Percentiles rank a stretch among this genome's conserved stretches.
Evolutionary conservation across 306 rosid genomes (phyloP).

Genomic region (Corylus heterophylla): DNA sequence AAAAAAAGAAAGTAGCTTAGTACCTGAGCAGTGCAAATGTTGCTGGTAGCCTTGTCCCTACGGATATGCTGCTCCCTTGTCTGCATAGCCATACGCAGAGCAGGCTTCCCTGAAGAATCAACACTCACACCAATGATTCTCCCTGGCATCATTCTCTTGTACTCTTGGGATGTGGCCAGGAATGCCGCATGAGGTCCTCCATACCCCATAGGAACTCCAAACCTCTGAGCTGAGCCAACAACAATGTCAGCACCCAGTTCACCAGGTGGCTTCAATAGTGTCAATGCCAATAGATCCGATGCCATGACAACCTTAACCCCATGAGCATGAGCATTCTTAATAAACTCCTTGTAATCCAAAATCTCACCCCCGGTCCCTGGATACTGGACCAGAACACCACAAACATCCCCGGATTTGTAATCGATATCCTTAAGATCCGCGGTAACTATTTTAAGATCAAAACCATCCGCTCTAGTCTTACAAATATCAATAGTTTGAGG

Average conservation of each 20-base stretch:
- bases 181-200: conserved; percentile 99
- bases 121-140: conserved; percentile 94
- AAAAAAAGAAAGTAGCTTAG: neutral
- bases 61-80: conserved; percentile 99
- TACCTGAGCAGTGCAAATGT: conserved; percentile 99
- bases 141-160: conserved; percentile 99
- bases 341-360: conserved; percentile 87
- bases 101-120: conserved; percentile 89
- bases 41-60: conserved; percentile 99
- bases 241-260: conserved; percentile 96
- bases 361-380: conserved; percentile 99
- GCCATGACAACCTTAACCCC: conserved; percentile 99
- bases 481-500: conserved; percentile 95
- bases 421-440: conserved; percentile 72
- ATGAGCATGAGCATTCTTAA: conserved; percentile 89
- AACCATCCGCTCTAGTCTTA: conserved; percentile 87
- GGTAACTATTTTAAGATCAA: conserved; percentile 72
- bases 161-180: conserved; percentile 97
- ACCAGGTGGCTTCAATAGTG: conserved; percentile 92
- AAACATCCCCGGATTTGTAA: conserved; percentile 85
- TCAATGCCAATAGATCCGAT: conserved; percentile 79
- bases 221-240: conserved; percentile 96
- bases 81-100: conserved; percentile 98
- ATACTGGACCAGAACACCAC: conserved; percentile 97
- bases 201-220: conserved; percentile 99